Evolutionary conservation across 2,329 filamentous ascomycete species (phyloP), one percentile per base, ranked within the genome.

Genomic region (Claviceps pazoutovae): DNA sequence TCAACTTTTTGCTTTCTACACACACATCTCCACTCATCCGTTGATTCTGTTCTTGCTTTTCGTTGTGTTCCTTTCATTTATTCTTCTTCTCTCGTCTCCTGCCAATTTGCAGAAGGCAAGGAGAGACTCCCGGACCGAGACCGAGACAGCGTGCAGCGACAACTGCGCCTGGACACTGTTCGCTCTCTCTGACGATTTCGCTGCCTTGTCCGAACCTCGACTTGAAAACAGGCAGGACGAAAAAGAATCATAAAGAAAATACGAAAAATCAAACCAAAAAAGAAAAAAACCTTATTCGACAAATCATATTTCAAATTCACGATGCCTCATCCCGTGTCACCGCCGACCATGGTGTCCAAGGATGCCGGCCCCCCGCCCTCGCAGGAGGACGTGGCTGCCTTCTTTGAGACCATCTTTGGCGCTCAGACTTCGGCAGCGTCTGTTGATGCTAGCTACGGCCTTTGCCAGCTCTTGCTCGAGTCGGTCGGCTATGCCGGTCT

Each of bases 401-500:
- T 88, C 44, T 64, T 89, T 59, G 71, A 80, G 59, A 82, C 76
- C 48, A 78, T 88, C 58, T 88, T 90, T 68, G 78, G 74, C 46
- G 79, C 85, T 41, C 73, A 80, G 62, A 81, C 81, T 4, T 88
- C 85, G 3, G 75, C 81, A 61, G 75, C 78, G 55, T 85, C 84
- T 16, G 76, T 89, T 66, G 78, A 83, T 54, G 79, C 78, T 56
- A 72, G 74, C 59, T 82, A 83, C 58, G 73, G 68, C 17, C 72
- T 83, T n/a, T 82, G 78, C 69, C 74, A 80, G 59, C 62, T 80
- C 23, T 65, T 83, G 6, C 65, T 79, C 57, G 73, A 72, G 65
- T 71, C 72, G 41, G 71, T 78, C 54, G 77, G 77, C 57, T 73
- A 72, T 60, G 67, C 66, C 41, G 78, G 78, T 53, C 71, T 82